Conservation (phyloP, 1,284 basidiomycete genomes). For the Leccinum fallax region DNA sequence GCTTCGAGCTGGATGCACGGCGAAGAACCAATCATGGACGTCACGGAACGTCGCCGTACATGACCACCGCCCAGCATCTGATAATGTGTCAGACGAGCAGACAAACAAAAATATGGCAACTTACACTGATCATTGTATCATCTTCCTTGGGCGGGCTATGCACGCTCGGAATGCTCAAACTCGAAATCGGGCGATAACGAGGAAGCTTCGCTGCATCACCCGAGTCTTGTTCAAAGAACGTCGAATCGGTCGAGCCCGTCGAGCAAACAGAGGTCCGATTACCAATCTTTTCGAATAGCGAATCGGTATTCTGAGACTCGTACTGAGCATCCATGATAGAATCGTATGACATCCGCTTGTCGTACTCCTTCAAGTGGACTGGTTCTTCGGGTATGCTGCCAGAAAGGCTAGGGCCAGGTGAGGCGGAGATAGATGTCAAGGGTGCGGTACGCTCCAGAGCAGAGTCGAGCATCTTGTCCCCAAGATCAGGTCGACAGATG, state of each 20-base stretch:
- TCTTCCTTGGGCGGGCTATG: constrained; percentile 63
- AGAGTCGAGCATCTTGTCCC: constrained; percentile 86
- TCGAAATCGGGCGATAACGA: constrained; percentile 65
- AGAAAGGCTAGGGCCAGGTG: constrained; percentile 52
- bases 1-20: constrained; percentile 56
- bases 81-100: constrained; percentile 33
- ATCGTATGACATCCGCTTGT: constrained; percentile 51
- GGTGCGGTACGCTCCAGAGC: constrained; percentile 59
- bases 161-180: constrained; percentile 54
- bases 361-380: constrained; percentile 21
- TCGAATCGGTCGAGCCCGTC: constrained; percentile 58
- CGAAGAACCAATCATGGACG: constrained; percentile 65
- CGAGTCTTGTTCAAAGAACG: constrained; percentile 58
- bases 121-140: constrained; percentile 78
- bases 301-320: constrained; percentile 44
- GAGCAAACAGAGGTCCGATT: constrained; percentile 49
- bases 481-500: constrained; percentile 72
- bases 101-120: constrained; percentile 37
- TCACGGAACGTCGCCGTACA: constrained; percentile 63
- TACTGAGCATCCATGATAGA: constrained; percentile 58
- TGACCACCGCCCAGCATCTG: constrained; percentile 79
- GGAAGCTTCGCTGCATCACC: constrained; percentile 36
- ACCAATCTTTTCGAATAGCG: constrained; percentile 66
- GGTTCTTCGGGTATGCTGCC: constrained; percentile 23
- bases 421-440: constrained; percentile 68